Evolutionary conservation across 2,329 filamentous ascomycete species (phyloP), one percentile per base, ranked within the genome.

Genomic region (Atkinsonella hypoxylon): DNA sequence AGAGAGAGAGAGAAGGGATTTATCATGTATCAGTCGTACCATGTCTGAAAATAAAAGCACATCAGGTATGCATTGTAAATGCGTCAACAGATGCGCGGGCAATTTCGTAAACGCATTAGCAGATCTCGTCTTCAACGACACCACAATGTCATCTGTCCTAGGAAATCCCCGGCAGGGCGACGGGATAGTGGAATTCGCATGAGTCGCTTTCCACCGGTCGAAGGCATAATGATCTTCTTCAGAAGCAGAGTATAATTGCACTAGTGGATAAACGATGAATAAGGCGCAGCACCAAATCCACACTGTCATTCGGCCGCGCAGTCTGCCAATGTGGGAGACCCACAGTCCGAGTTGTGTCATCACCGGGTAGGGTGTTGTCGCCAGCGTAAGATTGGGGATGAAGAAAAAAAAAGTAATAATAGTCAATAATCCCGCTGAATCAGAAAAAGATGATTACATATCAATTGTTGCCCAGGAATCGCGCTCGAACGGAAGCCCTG

Each of bases 111-210:
- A 76, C 12, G 73, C 67, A 58, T 80, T 77, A 42, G 75, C 78
- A 2, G 77, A 75, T 44, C 78, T 77, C 1, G 78, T 81, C 64
- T 81, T 81, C 66, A 82, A 73, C 51, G 81, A 69, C 30, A 81
- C 63, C 32, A 74, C 66, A 43, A 76, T 66, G 53, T 69, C 68
- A 31, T 70, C 63, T 38, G 67, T 68, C 49, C 68, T 57, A 11
- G 71, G 70, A 48, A 75, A 71, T 52, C 62, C 62, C 42, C 63
- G 61, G 57, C 73, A 76, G 1, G 64, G 61, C 15, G 58, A 55
- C 53, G 58, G 65, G 39, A 67, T 66, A 55, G 69, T 67, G 49
- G 64, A 67, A 39, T 64, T 64, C 44, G 62, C 57, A 22, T 65
- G 56, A 39, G 69, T 62, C 45, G 57, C 54, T 50, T 66, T 61